Conservation (phyloP, 129 eudicot genomes). For the Arctium minus region DNA sequence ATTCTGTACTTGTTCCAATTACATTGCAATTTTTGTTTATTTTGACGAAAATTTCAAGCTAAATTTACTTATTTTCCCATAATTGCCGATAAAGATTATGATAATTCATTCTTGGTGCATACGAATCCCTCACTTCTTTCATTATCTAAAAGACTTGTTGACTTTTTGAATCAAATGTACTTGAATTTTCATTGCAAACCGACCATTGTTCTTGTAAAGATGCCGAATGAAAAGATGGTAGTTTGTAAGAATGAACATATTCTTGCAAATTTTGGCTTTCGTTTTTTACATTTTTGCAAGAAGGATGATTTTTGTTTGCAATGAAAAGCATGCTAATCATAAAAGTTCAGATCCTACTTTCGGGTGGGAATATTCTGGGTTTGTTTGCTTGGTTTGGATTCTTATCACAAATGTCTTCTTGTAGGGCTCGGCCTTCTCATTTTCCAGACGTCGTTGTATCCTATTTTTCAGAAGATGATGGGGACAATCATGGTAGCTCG, state of each 20-base stretch:
- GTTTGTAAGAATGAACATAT: neutral
- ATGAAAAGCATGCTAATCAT: neutral
- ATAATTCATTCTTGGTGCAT: neutral
- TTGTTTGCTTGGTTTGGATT: neutral
- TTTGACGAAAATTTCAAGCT: neutral
- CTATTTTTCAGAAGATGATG: slow-evolving; percentile 42
- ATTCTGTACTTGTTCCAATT: neutral
- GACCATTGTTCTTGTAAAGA: neutral
- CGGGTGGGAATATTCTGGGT: neutral
- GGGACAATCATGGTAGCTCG: slow-evolving; percentile 65
- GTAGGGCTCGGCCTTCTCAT: slow-evolving; percentile 74
- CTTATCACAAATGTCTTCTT: slow-evolving; percentile 2
- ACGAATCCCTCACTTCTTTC: neutral
- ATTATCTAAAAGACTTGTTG: neutral
- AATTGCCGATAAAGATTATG: neutral
- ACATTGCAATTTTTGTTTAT: neutral
- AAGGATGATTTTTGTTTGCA: neutral
- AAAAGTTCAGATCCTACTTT: neutral
- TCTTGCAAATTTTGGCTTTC: neutral
- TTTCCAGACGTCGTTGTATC: slow-evolving; percentile 65
- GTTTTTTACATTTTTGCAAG: neutral
- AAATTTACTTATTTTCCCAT: neutral
- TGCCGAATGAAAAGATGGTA: neutral
- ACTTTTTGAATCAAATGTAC: neutral
- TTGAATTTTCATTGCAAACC: neutral